Base-by-base conservation (phyloP, 1,139 yeast genomes). In the Arxiozyma slooffiae region DNA sequence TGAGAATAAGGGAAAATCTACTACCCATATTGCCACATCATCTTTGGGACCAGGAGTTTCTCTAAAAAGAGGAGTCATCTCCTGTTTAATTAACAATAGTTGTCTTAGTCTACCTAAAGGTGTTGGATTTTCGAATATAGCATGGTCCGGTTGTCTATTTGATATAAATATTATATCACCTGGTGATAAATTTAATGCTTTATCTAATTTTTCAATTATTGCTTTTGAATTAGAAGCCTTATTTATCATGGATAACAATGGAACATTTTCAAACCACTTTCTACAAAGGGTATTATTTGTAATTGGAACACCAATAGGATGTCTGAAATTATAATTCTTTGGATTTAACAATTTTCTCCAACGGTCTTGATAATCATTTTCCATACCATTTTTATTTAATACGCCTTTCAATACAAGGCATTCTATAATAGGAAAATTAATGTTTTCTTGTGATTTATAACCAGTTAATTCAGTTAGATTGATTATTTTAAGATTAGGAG, bases 91-190 rank as follows among this genome's bases (percentile, higher is more conserved):
- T 38, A 83, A 80, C 0, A 87, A 79, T 48, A 87, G 61, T 62
- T 88, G 96, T 52, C 98, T 76, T 56, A 87, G 77, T 54, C 84
- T 76, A 0, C 99, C 99, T 49, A 92, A 69, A 0, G 98, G 97
- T 0, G 98, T 92, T 21, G 98, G 97, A 62, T 89, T 92, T 62
- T 94, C 98, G 63, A 87, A 90, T 1, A 66, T 51, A 17, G 51
- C 38, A 0, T 85, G 70, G 30, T 79, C 59, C 6, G 67, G 63
- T 1, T 87, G 79, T 51, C 98, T 74, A 23, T 84, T 85, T 14
- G 88, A 75, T 17, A 86, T 76, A 3, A 92, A 92, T 39, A 92
- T 62, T 2, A 87, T 69, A 65, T 88, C 96, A 43, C 96, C 96
- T 1, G 75, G 70, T 48, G 73, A 57, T 34, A 87, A 61, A n/a